phyloP scores from a whole-genome alignment of 345 rosid species.

The Viola odorata region DNA sequence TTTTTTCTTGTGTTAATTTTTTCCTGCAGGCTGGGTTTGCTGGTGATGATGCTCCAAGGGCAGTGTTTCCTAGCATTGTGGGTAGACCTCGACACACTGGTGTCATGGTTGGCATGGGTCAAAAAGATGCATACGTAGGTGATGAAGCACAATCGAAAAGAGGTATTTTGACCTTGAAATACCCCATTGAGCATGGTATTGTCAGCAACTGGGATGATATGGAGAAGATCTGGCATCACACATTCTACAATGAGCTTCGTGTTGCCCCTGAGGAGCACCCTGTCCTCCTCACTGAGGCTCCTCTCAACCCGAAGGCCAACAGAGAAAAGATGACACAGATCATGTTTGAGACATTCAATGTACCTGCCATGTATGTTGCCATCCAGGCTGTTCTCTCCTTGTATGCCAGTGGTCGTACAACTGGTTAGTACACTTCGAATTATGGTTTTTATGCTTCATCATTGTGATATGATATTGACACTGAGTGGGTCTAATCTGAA shows the following conservation, averaged over 20 bases:
- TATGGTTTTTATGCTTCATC: not conserved
- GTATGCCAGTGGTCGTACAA: constrained; percentile 63
- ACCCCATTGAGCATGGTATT: constrained; percentile 50
- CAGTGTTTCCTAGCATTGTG: constrained; percentile 55
- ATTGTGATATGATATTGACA: too few relatives aligned
- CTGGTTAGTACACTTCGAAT: constrained; percentile 14
- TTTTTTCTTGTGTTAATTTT: not conserved
- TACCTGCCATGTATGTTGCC: constrained; percentile 40
- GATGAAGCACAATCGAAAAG: constrained; percentile 50
- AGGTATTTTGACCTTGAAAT: constrained; percentile 43
- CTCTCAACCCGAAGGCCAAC: constrained; percentile 58
- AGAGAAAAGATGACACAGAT: constrained; percentile 55
- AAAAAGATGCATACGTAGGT: constrained; percentile 45
- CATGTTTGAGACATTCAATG: constrained; percentile 43
- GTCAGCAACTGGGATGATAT: constrained; percentile 53
- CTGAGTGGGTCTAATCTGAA: constrained; percentile 2
- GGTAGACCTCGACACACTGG: constrained; percentile 48
- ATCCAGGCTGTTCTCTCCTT: constrained; percentile 50
- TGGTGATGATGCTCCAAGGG: constrained; percentile 71
- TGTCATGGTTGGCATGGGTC: constrained; percentile 55
- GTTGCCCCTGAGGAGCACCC: constrained; percentile 62
- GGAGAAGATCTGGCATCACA: constrained; percentile 55
- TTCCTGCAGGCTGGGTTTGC: constrained; percentile 51
- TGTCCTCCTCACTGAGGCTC: constrained; percentile 54
- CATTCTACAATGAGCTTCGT: constrained; percentile 52